Evolutionary conservation across 1,284 basidiomycete species (phyloP), one percentile per base, ranked within the genome.

Genomic region (Boletellus deceptivus): DNA sequence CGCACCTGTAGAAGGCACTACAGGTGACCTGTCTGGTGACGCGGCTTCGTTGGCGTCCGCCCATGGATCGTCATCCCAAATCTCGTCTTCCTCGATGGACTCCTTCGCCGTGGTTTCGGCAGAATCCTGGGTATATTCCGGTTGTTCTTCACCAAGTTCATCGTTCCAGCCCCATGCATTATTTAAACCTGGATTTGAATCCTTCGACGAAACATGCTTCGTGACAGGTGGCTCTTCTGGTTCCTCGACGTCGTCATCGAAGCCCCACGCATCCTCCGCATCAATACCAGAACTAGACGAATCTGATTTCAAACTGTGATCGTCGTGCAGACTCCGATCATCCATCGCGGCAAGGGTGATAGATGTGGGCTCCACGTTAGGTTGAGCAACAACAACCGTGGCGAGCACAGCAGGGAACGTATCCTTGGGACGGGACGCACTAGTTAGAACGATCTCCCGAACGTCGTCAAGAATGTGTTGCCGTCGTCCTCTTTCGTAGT

Each of bases 91-190:
- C 33, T 68, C 67, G 8, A 58, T 49, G 14, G 64, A 55, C 16
- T 45, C 48, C 10, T 46, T 46, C 14, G 59, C 52, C 0, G 56
- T 49, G 5, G 54, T 39, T 17, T 65, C 63, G 63, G 70, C 14
- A 67, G 72, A 46, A 44, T 24, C 43, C 18, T 45, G 45, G 20
- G 31, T 38, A 9, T 29, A 42, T 16, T 48, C 37, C 14, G 33
- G 36, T 45, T 42, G 42, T 54, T 57, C 49, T 49, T 63, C 63
- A 6, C 63, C 61, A n/a, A 34, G 6, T 39, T 64, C 65, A 24
- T 82, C 79, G 27, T 83, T 78, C 83, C 78, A 85, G 1, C 83
- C 86, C 86, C 86, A 89, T 2, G 82, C 78, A 58, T 84, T 79
- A 18, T 66, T 72, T 13, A 76, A 64, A 55, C 82, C 65, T 33